Evolutionary conservation across 495 filamentous ascomycete genomes (phyloP).

Genomic region (Lophium mytilinum): DNA sequence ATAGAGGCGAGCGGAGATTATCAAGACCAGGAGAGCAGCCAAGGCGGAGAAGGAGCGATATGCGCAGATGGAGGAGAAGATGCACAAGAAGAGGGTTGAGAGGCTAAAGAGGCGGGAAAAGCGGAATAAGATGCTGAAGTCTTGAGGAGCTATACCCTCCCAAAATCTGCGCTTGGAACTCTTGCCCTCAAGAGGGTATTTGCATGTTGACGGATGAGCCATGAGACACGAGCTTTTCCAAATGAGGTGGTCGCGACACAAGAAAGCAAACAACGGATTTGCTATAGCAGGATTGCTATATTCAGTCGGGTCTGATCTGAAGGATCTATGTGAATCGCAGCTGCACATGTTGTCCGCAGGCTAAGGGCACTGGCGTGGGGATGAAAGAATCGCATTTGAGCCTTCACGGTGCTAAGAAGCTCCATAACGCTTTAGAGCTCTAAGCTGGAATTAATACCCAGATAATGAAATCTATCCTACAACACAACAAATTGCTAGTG

Average conservation of each 20-base stretch:
- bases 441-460: no score
- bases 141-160: constrained; percentile 44
- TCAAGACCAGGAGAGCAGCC: constrained; percentile 72
- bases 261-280: not conserved
- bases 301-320: not conserved
- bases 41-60: constrained; percentile 93
- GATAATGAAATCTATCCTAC: no score
- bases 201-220: not conserved
- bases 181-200: not conserved
- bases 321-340: no score
- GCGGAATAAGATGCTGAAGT: constrained; percentile 92
- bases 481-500: no score
- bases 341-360: no score
- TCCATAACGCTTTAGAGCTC: no score
- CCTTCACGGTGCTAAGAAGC: no score
- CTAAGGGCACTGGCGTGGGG: no score
- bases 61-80: constrained; percentile 92
- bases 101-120: constrained; percentile 90
- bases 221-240: not conserved
- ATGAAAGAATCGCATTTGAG: no score
- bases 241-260: not conserved
- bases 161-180: not conserved
- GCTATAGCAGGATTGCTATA: not conserved
- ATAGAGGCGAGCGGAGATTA: constrained; percentile 63
- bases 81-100: constrained; percentile 93